phyloP scores from a whole-genome alignment of 176 grass and related monocot species.

The Bolboschoenus planiculmis region DNA sequence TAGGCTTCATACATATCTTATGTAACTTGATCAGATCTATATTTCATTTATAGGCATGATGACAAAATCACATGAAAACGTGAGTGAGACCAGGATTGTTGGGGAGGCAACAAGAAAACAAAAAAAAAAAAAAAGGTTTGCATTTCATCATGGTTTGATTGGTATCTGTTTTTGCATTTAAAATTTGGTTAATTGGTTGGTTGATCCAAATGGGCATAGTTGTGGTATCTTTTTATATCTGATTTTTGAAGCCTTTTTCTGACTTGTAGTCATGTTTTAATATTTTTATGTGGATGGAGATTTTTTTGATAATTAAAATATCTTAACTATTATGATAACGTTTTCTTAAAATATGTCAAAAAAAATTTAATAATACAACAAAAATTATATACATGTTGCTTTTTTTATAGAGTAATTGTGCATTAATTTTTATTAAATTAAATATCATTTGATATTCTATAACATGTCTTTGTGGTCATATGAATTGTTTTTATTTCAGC shows the following conservation, averaged over 20 bases:
- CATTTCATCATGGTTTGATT: not conserved
- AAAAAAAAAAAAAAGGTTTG: not conserved
- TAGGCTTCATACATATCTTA: not conserved
- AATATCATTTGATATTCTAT: no score
- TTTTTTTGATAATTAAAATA: no score
- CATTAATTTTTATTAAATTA: no score
- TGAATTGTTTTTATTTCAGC: no score
- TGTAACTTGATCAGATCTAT: not conserved
- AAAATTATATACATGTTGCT: no score
- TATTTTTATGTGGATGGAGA: no score
- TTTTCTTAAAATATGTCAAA: no score
- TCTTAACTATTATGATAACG: no score
- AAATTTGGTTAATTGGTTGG: not conserved
- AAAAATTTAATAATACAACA: no score
- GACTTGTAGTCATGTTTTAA: not conserved
- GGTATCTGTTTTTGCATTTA: not conserved
- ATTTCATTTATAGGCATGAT: not conserved
- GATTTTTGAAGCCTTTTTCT: not conserved
- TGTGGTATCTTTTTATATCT: not conserved
- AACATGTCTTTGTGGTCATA: no score
- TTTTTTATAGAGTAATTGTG: no score
- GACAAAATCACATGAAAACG: not conserved
- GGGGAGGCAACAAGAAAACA: not conserved
- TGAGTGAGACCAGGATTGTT: not conserved
- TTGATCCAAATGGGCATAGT: not conserved